Evolutionary conservation across 805 yeast genomes (phyloP).

Genomic region (Gaillardinia entomophila): DNA sequence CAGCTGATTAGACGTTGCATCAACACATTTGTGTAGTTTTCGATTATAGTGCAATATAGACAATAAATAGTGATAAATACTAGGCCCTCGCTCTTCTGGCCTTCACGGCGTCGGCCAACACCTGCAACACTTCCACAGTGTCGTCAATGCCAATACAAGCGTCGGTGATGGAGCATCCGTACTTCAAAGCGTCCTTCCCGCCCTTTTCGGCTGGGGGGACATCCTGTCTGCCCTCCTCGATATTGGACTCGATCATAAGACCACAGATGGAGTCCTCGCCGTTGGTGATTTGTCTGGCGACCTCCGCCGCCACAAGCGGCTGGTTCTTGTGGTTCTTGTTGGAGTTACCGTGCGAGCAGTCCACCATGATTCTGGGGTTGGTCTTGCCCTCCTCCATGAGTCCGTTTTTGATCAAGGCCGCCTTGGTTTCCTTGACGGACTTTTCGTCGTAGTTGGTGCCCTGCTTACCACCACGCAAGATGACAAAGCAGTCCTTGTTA

Average conservation of each 20-base stretch:
- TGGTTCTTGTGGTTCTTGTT: slow-evolving; percentile 87
- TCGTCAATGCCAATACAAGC: slow-evolving; percentile 92
- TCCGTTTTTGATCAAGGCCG: slow-evolving; percentile 47
- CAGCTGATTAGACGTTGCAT: too few relatives aligned
- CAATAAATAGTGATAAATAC: too few relatives aligned
- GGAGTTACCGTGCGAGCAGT: slow-evolving; percentile 96
- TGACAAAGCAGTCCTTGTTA: slow-evolving; percentile 83
- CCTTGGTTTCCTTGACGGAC: slow-evolving; percentile 63
- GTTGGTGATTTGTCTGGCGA: slow-evolving; percentile 69
- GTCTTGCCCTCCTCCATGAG: slow-evolving; percentile 44
- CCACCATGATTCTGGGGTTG: slow-evolving; percentile 76
- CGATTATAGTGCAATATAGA: too few relatives aligned
- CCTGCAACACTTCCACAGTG: slow-evolving; percentile 66
- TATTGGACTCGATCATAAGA: slow-evolving; percentile 92
- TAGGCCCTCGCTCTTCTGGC: slow-evolving; percentile 49
- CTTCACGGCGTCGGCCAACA: slow-evolving; percentile 74
- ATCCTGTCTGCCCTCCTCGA: slow-evolving; percentile 89
- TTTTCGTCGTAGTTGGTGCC: slow-evolving; percentile 87
- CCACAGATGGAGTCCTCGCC: slow-evolving; percentile 84
- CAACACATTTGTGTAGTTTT: too few relatives aligned
- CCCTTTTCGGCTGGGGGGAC: slow-evolving; percentile 64
- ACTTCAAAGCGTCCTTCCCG: slow-evolving; percentile 68
- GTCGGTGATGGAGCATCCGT: slow-evolving; percentile 96
- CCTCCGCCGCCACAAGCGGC: slow-evolving; percentile 75
- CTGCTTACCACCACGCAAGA: slow-evolving; percentile 90